These are phyloP conservation scores for Fusarium acutatum DNA, from an alignment of 2,329 filamentous ascomycete species.

Conservation along the genomic window DNA sequence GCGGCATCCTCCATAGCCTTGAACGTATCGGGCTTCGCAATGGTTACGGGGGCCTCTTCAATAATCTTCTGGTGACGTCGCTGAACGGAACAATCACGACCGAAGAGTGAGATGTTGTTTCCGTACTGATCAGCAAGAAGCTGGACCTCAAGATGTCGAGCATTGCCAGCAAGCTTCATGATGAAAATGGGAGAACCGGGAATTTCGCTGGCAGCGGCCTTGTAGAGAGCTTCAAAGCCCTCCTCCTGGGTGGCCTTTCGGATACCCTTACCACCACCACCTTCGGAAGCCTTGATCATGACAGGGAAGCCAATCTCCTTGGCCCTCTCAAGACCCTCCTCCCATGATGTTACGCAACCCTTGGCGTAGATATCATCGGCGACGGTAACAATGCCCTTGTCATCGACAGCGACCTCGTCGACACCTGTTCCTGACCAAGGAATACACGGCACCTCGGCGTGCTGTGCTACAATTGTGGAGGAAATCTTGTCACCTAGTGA, in stretches of 20 bases:
- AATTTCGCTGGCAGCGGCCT: conserved; percentile 95
- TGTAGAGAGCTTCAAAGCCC: conserved; percentile 87
- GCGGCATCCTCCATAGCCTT: conserved; percentile 96
- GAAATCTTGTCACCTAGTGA: conserved; percentile 99
- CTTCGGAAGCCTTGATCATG: conserved; percentile 99
- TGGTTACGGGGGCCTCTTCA: conserved; percentile 97
- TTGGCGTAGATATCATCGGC: conserved; percentile 84
- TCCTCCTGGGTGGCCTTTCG: conserved; percentile 90
- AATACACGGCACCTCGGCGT: conserved; percentile 95
- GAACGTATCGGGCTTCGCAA: conserved; percentile 90
- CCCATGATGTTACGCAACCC: conserved; percentile 88
- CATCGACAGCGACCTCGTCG: conserved; percentile 79
- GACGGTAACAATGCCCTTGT: conserved; percentile 90
- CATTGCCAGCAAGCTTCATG: conserved; percentile 98
- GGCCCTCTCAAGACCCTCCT: conserved; percentile 89
- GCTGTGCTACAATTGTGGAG: conserved; percentile 98
- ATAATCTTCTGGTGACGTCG: conserved; percentile 99
- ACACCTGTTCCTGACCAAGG: conserved; percentile 99
- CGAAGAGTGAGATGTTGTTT: conserved; percentile 99
- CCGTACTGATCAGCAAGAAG: conserved; percentile 98
- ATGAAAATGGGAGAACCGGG: conserved; percentile 99
- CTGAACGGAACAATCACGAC: conserved; percentile 98
- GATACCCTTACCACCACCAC: conserved; percentile 98
- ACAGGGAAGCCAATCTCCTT: conserved; percentile 95
- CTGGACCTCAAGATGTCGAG: conserved; percentile 96